Evolutionary conservation across 768 basidiomycete genomes (phyloP).

Genomic region (Collybiopsis luxurians): DNA sequence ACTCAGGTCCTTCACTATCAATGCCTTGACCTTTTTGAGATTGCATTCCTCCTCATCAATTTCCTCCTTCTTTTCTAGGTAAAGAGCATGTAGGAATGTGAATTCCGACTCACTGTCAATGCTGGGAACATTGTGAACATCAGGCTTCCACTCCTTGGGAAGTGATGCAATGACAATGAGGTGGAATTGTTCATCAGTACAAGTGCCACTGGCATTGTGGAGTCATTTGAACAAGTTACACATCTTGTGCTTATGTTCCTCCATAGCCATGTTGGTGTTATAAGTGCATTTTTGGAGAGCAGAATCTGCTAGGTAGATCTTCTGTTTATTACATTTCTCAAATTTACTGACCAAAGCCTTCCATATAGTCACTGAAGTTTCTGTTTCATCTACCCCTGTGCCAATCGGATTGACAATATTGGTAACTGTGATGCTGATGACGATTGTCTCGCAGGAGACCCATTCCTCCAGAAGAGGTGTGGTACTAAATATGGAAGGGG

Average conservation of each 20-base stretch:
- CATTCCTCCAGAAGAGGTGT: neutral
- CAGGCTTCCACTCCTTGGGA: neutral
- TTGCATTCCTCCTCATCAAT: neutral
- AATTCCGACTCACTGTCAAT: neutral
- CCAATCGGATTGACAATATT: neutral
- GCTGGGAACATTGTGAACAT: neutral
- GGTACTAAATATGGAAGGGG: neutral
- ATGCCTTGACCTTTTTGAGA: too few species aligned
- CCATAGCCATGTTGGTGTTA: neutral
- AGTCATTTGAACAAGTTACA: neutral
- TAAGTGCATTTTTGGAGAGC: neutral
- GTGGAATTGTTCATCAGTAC: neutral
- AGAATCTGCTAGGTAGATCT: neutral
- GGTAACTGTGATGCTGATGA: neutral
- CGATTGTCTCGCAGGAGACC: neutral
- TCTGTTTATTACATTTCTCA: neutral
- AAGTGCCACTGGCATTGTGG: neutral
- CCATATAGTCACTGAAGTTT: neutral
- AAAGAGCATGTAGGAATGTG: neutral
- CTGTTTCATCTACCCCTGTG: neutral
- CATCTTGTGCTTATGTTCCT: neutral
- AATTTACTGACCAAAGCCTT: neutral
- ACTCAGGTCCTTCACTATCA: too few species aligned
- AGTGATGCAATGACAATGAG: neutral
- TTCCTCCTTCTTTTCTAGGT: neutral